Evolutionary conservation across 1,284 basidiomycete genomes (phyloP), one percentile per base, ranked within the genome.

Genomic region (Afroboletus lepidellus): DNA sequence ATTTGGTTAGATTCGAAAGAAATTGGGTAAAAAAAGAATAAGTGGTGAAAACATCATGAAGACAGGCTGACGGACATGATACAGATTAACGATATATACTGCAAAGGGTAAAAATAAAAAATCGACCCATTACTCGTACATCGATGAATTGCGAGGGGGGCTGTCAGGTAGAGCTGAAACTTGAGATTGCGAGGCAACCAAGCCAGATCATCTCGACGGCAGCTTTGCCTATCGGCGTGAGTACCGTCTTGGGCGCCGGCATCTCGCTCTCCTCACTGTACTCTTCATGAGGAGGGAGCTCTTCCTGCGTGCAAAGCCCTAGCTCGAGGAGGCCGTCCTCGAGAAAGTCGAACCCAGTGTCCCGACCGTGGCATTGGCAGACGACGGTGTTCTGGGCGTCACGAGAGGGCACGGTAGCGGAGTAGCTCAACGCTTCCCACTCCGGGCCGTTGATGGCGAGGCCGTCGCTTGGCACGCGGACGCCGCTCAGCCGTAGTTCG

Each of bases 181-280:
- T 87, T 53, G 83, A 85, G 53, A 92, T 74, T 9, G 89, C 86
- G 64, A 92, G 76, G 53, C 83, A 84, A 11, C 87, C 90, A 41
- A 87, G 73, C 86, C 88, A 92, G 23, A 83, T 83, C 85, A 91
- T 87, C 73, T 92, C 89, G 56, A 89, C 76, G 21, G 83, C 85
- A 3, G 90, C 86, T 54, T 80, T 77, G 30, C 89, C 89, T 47
- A 92, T 79, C 1, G 86, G 81, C 8, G 85, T 92, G 56, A 88
- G 72, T 48, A 48, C 55, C 55, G 44, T 62, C 38, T 65, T 66
- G 47, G 74, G 72, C 43, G 33, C 34, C 25, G 18, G 25, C 18
- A 74, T 72, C 18, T 70, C 72, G 47, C 73, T 73, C 46, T 59
- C 59, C 29, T 5, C 16, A 25, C 59, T 56, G 1, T 63, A 57